Evolutionary conservation across 192 early-diverging fungal species (phyloP), one percentile per base, ranked within the genome.

Genomic region (Backusella macrospora): DNA sequence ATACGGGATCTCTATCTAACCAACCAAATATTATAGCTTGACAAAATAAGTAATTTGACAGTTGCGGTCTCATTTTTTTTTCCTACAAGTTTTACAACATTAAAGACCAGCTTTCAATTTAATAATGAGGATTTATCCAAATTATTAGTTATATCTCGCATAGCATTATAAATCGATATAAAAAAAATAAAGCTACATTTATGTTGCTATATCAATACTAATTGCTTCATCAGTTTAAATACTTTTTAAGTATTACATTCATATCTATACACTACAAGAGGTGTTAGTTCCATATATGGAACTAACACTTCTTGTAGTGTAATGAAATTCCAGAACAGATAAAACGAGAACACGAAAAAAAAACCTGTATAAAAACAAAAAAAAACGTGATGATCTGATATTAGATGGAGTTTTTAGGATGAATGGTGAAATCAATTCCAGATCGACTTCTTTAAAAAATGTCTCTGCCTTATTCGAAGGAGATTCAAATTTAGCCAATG

Each of bases 61-160:
- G 52, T 59, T 59, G 52, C 21, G 52, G 52, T 59, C 52, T 59
- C 52, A 59, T 59, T 59, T 59, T 59, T 59, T 47, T 59, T 59
- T 26, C 52, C 26, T 59, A 26, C 52, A 23, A 59, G 52, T 59
- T 59, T 59, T 59, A 59, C 52, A 59, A 59, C 26, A 59, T 59
- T 59, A 26, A 59, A 59, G 52, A 59, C 26, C 52, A 59, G 52
- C 5, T 21, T 26, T 13, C 52, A 23, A 26, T 26, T 59, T 59
- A 13, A 59, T 14, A 59, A 26, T 23, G n/a, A 59, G 9, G 52
- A 59, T 23, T 59, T 59, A 26, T 59, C 21, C 26, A 5, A 59
- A 14, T 23, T 23, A 59, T 59, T 5, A 1, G 26, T 9, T 12
- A 26, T 7, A 10, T 26, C 12, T 12, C 21, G 13, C 7, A 59